Evolutionary conservation across 495 filamentous ascomycete species (phyloP).

Genomic region (Penicillium taxi): DNA sequence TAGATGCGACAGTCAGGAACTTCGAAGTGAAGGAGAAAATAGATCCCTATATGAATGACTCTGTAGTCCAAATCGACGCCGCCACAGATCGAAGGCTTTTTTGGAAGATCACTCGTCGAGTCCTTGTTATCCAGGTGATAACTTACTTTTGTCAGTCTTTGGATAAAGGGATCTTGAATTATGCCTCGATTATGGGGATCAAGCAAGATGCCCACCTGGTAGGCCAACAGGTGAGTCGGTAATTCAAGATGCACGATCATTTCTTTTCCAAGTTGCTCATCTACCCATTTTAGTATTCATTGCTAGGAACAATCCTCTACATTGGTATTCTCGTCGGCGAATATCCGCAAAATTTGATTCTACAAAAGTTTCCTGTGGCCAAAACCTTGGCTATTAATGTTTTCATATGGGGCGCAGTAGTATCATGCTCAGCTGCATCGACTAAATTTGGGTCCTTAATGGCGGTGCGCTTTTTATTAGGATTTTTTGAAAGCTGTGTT

Average conservation of each 20-base stretch:
- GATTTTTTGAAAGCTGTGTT: constrained; percentile 58
- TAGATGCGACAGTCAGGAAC: too few relatives aligned
- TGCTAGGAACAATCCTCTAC: constrained; percentile 45
- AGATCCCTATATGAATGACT: too few relatives aligned
- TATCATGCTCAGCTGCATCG: constrained; percentile 48
- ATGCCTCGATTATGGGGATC: constrained; percentile 62
- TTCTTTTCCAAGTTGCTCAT: too few relatives aligned
- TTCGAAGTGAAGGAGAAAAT: too few relatives aligned
- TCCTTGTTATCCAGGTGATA: constrained; percentile 42
- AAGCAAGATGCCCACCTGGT: constrained; percentile 43
- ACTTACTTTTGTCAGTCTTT: constrained; percentile 62
- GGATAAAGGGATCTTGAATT: constrained; percentile 60
- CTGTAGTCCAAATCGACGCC: constrained; percentile 43
- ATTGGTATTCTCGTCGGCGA: constrained; percentile 46
- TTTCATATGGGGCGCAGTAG: constrained; percentile 49
- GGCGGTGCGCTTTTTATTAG: constrained; percentile 51
- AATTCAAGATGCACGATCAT: not conserved
- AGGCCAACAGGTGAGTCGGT: constrained; percentile 35
- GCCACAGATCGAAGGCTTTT: constrained; percentile 44
- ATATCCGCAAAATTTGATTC: constrained; percentile 45
- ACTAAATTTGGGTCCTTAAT: constrained; percentile 48
- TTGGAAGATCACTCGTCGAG: constrained; percentile 45
- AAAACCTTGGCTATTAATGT: constrained; percentile 55
- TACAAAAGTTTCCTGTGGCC: constrained; percentile 50
- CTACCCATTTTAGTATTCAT: constrained; percentile 32